Evolutionary conservation across 2,329 filamentous ascomycete genomes (phyloP).

Genomic region (Pleomassaria siparia): DNA sequence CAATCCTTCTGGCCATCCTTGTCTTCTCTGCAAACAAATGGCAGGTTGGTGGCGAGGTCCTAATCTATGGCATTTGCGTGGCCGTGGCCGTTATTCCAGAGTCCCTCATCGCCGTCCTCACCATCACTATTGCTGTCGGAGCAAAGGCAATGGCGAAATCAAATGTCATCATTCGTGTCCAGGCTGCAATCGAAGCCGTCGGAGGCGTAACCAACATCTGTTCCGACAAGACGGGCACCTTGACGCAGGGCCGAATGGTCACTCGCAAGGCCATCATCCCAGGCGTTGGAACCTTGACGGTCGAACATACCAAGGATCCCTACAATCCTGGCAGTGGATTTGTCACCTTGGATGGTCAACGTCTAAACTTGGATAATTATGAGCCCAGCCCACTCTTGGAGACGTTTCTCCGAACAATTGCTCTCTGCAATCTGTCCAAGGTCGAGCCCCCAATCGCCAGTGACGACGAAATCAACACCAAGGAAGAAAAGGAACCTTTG

Average conservation of each 20-base stretch:
- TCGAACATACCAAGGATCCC: slow-evolving; percentile 39
- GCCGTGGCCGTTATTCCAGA: slow-evolving; percentile 52
- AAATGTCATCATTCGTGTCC: slow-evolving; percentile 45
- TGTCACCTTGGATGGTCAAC: slow-evolving; percentile 31
- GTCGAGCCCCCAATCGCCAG: slow-evolving; percentile 21
- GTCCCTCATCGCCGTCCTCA: slow-evolving; percentile 65
- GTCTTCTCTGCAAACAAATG: slow-evolving; percentile 64
- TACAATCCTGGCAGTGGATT: slow-evolving; percentile 39
- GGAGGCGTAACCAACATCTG: slow-evolving; percentile 47
- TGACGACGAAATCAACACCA: slow-evolving; percentile 56
- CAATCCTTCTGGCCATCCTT: slow-evolving; percentile 68
- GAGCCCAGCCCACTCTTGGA: slow-evolving; percentile 20
- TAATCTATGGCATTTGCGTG: slow-evolving; percentile 53
- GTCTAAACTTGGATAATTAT: slow-evolving; percentile 27
- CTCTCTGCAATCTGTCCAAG: slow-evolving; percentile 44
- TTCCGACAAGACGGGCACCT: slow-evolving; percentile 45
- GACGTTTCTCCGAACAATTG: slow-evolving; percentile 40
- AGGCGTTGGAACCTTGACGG: slow-evolving; percentile 33
- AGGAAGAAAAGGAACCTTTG: slow-evolving; percentile 44
- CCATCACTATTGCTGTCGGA: slow-evolving; percentile 61
- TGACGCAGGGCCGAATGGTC: slow-evolving; percentile 46
- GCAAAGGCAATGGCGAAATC: slow-evolving; percentile 46
- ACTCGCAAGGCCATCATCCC: slow-evolving; percentile 42
- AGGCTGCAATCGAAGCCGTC: slow-evolving; percentile 44
- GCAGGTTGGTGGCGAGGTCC: slow-evolving; percentile 44